Conservation (phyloP, 2,329 filamentous ascomycete genomes). For the Penicillium janthinellum region DNA sequence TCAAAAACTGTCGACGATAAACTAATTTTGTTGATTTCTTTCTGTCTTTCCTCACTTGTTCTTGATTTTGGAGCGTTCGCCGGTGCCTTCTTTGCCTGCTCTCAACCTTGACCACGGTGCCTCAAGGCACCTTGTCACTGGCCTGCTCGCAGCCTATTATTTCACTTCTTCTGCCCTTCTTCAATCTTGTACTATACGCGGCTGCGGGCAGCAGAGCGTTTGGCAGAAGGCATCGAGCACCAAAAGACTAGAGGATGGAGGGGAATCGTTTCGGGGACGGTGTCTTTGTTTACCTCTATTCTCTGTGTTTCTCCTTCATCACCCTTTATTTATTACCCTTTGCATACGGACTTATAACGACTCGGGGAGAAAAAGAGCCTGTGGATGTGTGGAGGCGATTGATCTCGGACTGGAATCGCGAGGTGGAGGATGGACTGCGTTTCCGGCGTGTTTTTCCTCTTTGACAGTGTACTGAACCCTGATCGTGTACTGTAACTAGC, state of each 20-base stretch:
- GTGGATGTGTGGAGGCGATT: not conserved
- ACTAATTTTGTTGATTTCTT: constrained; percentile 21
- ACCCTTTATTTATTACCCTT: not conserved
- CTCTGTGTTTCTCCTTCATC: not conserved
- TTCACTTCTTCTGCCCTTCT: constrained; percentile 11
- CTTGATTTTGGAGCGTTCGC: constrained; percentile 18
- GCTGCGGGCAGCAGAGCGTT: constrained; percentile 17
- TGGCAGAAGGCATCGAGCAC: constrained; percentile 14
- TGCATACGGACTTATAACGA: constrained; percentile 21
- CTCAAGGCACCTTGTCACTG: not conserved
- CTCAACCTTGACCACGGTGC: constrained; percentile 1
- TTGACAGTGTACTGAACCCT: constrained; percentile 17
- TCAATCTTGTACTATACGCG: constrained; percentile 25
- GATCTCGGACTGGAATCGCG: not conserved
- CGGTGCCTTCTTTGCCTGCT: constrained; percentile 16
- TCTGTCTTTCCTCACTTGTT: constrained; percentile 13
- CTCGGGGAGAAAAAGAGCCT: constrained; percentile 13
- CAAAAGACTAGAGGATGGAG: constrained; percentile 31
- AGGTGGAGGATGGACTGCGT: constrained; percentile 3
- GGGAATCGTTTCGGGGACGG: constrained; percentile 15
- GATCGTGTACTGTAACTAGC: constrained; percentile 25
- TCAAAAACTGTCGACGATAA: constrained; percentile 29
- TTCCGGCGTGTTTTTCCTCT: constrained; percentile 21
- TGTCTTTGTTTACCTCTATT: constrained; percentile 9
- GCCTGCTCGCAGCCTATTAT: constrained; percentile 5